phyloP scores from a whole-genome alignment of 2,329 filamentous ascomycete genomes.

The Apiospora arundinis region DNA sequence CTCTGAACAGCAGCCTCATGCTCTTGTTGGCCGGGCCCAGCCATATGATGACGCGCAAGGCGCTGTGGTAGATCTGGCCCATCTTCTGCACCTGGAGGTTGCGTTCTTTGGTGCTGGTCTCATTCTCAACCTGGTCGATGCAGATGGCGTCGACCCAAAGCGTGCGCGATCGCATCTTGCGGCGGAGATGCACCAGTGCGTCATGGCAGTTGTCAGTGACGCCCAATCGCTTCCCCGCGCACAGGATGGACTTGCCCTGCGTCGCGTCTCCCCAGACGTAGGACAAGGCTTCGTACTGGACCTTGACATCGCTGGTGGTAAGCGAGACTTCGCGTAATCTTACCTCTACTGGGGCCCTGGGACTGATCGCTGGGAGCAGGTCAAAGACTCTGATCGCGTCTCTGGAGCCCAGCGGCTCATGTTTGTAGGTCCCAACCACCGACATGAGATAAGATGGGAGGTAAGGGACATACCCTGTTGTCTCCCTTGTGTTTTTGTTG shows the following conservation, averaged over 20 bases:
- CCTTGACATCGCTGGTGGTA: background rate
- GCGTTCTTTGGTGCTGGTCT: background rate
- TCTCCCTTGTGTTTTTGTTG: no score
- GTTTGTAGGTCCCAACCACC: background rate
- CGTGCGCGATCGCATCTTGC: conserved; percentile 6
- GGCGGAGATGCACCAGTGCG: conserved; percentile 23
- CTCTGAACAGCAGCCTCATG: background rate
- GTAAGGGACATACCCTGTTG: background rate
- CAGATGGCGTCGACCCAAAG: conserved; percentile 8
- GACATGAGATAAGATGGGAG: background rate
- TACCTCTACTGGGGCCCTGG: background rate
- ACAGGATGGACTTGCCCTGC: conserved; percentile 20
- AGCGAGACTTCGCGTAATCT: background rate
- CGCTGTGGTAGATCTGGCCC: background rate
- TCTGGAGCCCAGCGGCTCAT: background rate
- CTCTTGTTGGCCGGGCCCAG: background rate
- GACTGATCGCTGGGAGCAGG: background rate
- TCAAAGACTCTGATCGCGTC: background rate
- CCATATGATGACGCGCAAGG: background rate
- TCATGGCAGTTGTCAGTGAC: conserved; percentile 25
- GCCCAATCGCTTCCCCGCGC: conserved; percentile 21
- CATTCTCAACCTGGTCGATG: background rate
- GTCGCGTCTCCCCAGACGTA: conserved; percentile 25
- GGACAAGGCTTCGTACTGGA: conserved; percentile 28
- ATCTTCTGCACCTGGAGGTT: background rate